Evolutionary conservation across 108 stramenopile species (phyloP).

Genomic region (Cyclotella distinguenda): DNA sequence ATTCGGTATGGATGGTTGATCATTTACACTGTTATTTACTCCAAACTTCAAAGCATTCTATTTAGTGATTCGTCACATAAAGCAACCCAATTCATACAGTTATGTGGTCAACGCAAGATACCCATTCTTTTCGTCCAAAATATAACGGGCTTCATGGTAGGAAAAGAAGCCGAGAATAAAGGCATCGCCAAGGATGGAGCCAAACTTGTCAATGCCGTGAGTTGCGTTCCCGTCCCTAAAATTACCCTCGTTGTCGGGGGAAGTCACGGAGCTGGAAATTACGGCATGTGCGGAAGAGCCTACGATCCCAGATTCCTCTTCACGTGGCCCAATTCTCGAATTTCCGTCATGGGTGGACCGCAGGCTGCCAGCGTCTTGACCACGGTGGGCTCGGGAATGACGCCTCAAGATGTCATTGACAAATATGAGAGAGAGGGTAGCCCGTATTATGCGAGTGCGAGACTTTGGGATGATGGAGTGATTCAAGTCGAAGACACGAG

Average conservation of each 20-base stretch:
- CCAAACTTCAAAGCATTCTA: neutral
- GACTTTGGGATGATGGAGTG: conserved; percentile 98
- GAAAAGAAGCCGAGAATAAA: conserved; percentile 91
- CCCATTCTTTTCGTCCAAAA: conserved; percentile 97
- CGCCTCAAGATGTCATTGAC: conserved; percentile 75
- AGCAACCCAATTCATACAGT: conserved; percentile 96
- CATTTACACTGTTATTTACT: neutral
- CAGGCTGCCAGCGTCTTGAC: conserved; percentile 96
- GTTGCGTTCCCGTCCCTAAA: conserved; percentile 95
- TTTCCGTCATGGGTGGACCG: conserved; percentile 97
- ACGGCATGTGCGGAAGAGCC: conserved; percentile 98
- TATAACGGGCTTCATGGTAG: conserved; percentile 99
- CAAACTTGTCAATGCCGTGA: conserved; percentile 94
- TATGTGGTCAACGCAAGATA: conserved; percentile 95
- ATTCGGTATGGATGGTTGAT: too few species aligned
- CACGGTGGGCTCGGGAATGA: conserved; percentile 73
- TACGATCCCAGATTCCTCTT: conserved; percentile 94
- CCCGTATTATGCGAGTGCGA: conserved; percentile 89
- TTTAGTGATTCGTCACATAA: conserved; percentile 92
- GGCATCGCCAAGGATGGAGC: conserved; percentile 98
- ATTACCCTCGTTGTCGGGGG: conserved; percentile 95
- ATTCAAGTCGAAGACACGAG: conserved; percentile 94
- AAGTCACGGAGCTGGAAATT: conserved; percentile 87
- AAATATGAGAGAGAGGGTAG: conserved; percentile 82
- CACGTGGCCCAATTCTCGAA: conserved; percentile 98